These are phyloP conservation scores for Salvia miltiorrhiza DNA, from an alignment of 257 asterid genomes.

Conservation along the genomic window DNA sequence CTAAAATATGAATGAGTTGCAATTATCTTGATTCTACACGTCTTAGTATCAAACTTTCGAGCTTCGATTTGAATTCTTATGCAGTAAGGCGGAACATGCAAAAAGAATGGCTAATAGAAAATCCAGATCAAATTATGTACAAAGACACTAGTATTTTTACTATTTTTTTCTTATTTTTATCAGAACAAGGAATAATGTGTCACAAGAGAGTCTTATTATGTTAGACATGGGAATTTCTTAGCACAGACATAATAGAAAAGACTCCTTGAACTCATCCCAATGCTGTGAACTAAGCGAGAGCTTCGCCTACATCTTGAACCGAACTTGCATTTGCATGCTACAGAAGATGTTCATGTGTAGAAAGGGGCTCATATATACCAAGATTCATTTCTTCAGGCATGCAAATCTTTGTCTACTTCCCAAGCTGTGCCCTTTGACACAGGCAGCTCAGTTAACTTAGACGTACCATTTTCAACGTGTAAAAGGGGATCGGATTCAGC, in stretches of 20 bases:
- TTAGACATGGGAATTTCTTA: constrained; percentile 28
- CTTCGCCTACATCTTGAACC: too few relatives aligned
- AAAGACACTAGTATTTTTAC: constrained; percentile 1
- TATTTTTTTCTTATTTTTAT: constrained; percentile 7
- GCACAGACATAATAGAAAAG: constrained; percentile 25
- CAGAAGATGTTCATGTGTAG: constrained; percentile 13
- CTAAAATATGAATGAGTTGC: not conserved
- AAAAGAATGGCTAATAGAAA: not conserved
- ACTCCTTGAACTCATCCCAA: constrained; percentile 27
- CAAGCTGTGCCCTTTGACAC: constrained; percentile 42
- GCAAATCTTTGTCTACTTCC: constrained; percentile 49
- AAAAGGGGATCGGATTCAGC: constrained; percentile 66
- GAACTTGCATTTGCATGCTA: constrained; percentile 27
- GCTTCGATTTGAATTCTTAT: not conserved
- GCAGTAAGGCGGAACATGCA: not conserved
- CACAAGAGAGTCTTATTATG: constrained; percentile 20
- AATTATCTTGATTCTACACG: not conserved
- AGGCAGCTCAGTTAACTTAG: constrained; percentile 36
- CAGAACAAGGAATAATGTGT: constrained; percentile 21
- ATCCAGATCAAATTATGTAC: constrained; percentile 8
- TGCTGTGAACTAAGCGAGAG: constrained; percentile 27
- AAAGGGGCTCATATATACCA: constrained; percentile 8
- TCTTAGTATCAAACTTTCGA: not conserved
- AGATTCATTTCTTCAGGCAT: constrained; percentile 27
- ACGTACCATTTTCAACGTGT: constrained; percentile 48